Evolutionary conservation across 306 rosid genomes (phyloP), one percentile per base, ranked within the genome.

Genomic region (Begonia masoniana): DNA sequence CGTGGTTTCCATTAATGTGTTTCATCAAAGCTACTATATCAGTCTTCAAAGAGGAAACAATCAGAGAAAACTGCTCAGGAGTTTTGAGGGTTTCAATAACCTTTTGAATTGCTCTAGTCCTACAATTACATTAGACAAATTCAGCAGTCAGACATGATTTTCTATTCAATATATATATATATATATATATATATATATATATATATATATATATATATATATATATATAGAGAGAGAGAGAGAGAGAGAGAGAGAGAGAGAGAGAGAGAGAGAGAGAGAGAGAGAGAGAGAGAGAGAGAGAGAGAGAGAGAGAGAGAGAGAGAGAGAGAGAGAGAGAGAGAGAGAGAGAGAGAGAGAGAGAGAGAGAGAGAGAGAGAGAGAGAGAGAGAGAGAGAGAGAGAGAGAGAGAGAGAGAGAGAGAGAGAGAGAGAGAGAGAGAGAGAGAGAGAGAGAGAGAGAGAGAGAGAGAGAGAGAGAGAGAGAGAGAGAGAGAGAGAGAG

Each of bases 61-160:
- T 60, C 66, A 80, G 35, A 50, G 59, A 63, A 55, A 73, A 60
- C 53, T 80, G 82, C 67, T 73, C 79, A 15, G 51, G 61, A 13
- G 66, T 70, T 62, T 67, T 64, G 17, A 80, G 82, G 26, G 86
- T 80, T 61, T 80, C 86, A 54, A 76, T 76, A 49, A 80, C 74
- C 75, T 70, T 80, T 62, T 80, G 86, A 64, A 80, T 71, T 48
- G 79, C 86, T 46, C 86, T 68, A 52, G 82, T 80, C 71, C 86
- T 80, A 72, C 43, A 9, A 35, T 63, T 58, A 36, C 47, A 51
- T 63, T 39, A 61, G 66, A 62, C 31, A 35, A 55, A 41, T 39
- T 56, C 31, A 45, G 24, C 31, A 56, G 36, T 54, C 3, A 19
- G 45, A 5, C 16, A 17, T 17, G 19, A 17, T 17, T 0, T 17